phyloP scores from a whole-genome alignment of 495 filamentous ascomycete genomes.

The Aspergillus cristatus region DNA sequence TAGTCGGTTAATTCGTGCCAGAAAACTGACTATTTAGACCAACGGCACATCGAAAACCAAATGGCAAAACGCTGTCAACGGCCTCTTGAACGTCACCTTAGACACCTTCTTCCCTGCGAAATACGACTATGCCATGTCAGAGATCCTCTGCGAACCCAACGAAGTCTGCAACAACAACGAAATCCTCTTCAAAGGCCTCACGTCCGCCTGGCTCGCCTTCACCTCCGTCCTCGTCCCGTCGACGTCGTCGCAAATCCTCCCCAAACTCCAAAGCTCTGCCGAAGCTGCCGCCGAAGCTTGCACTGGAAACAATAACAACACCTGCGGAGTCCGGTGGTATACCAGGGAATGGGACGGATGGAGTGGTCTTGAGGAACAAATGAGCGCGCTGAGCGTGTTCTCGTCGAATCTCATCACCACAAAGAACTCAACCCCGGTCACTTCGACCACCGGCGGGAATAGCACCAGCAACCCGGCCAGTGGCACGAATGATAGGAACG shows the following conservation, averaged over 20 bases:
- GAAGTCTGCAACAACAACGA: constrained; percentile 60
- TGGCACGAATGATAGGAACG: not conserved
- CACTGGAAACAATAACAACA: constrained; percentile 46
- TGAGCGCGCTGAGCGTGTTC: constrained; percentile 13
- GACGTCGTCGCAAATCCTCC: constrained; percentile 53
- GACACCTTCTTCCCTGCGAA: constrained; percentile 48
- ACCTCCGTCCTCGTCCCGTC: constrained; percentile 56
- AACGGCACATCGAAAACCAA: constrained; percentile 35
- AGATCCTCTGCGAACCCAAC: constrained; percentile 62
- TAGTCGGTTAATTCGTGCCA: constrained; percentile 15
- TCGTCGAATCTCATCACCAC: not conserved
- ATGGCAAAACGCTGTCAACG: constrained; percentile 50
- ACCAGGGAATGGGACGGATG: constrained; percentile 50
- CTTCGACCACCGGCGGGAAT: constrained; percentile 12
- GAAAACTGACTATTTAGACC: constrained; percentile 42
- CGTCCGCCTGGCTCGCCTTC: constrained; percentile 66
- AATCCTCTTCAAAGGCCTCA: constrained; percentile 72
- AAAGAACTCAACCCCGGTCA: constrained; percentile 2
- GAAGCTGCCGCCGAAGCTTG: constrained; percentile 61
- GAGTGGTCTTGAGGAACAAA: constrained; percentile 28
- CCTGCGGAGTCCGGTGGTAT: constrained; percentile 71
- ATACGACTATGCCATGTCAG: constrained; percentile 48
- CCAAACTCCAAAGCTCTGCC: constrained; percentile 56
- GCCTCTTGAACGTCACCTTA: constrained; percentile 42
- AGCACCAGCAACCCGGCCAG: constrained; percentile 9